Base-by-base conservation (phyloP, 2,329 filamentous ascomycete species). In the Microcyclosporella mali region DNA sequence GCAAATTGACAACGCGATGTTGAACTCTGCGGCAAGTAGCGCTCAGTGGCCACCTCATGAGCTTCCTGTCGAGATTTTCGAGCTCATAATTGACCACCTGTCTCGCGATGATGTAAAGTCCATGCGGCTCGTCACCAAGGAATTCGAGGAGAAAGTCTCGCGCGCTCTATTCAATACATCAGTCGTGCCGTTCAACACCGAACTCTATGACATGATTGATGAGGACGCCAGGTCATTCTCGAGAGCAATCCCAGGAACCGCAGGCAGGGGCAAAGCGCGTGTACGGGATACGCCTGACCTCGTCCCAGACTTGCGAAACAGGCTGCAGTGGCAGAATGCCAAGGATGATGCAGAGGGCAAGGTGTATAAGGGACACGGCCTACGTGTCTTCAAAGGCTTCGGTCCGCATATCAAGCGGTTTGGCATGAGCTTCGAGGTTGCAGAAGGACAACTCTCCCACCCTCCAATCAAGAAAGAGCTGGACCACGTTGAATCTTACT, bases 351-450 rank as follows among this genome's bases (percentile, higher is more conserved):
- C 62, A 28, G 64, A 66, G 19, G 65, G 68, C 43, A 66, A 70
- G 43, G 54, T 69, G 28, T 68, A 71, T 52, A 72, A 72, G 43
- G 79, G 78, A 27, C 77, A 77, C 47, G 78, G 79, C 27, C 74
- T 82, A 57, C 70, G 75, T 46, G 73, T 83, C 25, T 82, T 83
- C 52, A 64, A 77, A 51, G 71, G 73, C 12, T 81, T 83, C 59
- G 78, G 78, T 9, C 65, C 66, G 21, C 72, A 78, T 41, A 82
- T 86, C 43, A 66, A 68, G 19, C 74, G 73, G 40, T 84, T 83
- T 55, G 82, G 79, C 4, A 75, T 87, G 57, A 79, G 79, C 17
- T 79, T 85, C 47, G 82, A 85, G 55, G 70, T 85, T n/a, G 73
- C 77, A 42, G 77, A 83, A 50, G 47, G 65, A 16, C 65, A 66